phyloP scores from a whole-genome alignment of 202 grass and related monocot species.

The Carex arenaria region DNA sequence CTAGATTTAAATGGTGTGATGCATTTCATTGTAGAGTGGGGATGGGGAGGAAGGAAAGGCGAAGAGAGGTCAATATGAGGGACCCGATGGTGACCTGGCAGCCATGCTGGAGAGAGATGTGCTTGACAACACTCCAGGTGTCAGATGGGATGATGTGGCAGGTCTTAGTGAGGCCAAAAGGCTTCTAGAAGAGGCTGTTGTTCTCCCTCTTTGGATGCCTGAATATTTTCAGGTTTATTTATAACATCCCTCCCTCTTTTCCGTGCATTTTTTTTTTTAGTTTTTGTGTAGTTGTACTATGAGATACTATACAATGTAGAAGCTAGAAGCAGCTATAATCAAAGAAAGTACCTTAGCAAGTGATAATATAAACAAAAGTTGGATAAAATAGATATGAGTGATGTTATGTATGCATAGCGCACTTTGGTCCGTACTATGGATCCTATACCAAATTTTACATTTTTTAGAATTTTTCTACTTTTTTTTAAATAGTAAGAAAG shows the following conservation, averaged over 20 bases:
- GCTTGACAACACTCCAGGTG: constrained; percentile 86
- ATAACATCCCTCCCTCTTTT: neutral
- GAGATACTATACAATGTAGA: neutral
- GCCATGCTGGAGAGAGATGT: constrained; percentile 99
- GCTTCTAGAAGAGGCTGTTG: constrained; percentile 97
- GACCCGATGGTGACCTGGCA: constrained; percentile 86
- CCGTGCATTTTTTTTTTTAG: too few relatives aligned
- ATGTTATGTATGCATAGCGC: too few relatives aligned
- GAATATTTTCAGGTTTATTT: constrained; percentile 96
- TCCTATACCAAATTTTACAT: too few relatives aligned
- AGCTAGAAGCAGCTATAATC: neutral
- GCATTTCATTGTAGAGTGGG: constrained; percentile 44
- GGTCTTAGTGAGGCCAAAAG: constrained; percentile 97
- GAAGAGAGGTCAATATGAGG: constrained; percentile 87
- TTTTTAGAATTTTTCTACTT: too few relatives aligned
- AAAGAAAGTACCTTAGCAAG: neutral
- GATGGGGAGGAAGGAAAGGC: constrained; percentile 70
- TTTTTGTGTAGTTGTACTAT: too few relatives aligned
- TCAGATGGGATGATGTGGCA: constrained; percentile 98
- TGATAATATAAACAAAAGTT: neutral
- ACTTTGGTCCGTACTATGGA: too few relatives aligned
- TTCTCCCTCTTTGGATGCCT: constrained; percentile 98
- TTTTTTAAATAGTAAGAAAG: too few relatives aligned
- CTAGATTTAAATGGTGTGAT: neutral
- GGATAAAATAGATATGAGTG: neutral